Percentiles rank a stretch among this genome's conserved stretches.
phyloP scores from a whole-genome alignment of 1,284 basidiomycete species.

The Apiotrichum sp. region DNA sequence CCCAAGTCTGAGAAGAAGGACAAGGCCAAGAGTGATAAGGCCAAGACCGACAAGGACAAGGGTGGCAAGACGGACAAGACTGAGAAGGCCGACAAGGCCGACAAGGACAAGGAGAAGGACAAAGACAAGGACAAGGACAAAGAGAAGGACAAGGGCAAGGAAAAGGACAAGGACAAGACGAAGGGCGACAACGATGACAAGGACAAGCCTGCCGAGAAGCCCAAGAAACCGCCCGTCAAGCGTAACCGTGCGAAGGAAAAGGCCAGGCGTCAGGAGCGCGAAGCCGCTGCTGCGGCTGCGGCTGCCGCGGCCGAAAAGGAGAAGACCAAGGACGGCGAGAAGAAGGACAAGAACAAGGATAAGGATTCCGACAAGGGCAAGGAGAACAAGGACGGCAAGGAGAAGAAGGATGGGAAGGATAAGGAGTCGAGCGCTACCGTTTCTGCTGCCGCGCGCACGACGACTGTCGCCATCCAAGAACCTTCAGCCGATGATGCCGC shows the following conservation, averaged over 20 bases:
- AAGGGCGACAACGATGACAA: neutral
- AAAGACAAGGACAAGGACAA: neutral
- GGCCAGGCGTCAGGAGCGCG: too few species aligned
- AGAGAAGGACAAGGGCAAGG: neutral
- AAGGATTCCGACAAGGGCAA: too few species aligned
- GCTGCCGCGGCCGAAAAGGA: neutral
- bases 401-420: neutral
- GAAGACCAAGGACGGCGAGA: neutral
- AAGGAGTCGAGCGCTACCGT: too few species aligned
- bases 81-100: neutral
- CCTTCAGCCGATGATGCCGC: neutral
- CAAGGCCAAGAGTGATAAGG: neutral
- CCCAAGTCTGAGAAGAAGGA: too few species aligned
- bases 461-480: too few species aligned
- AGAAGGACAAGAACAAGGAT: constrained; percentile 1
- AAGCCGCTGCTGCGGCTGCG: too few species aligned
- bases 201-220: neutral
- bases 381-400: too few species aligned
- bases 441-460: too few species aligned
- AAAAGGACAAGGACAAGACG: constrained; percentile 1
- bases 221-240: too few species aligned
- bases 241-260: too few species aligned
- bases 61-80: neutral
- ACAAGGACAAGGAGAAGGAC: neutral
- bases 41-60: neutral